These are phyloP conservation scores for Lipomyces sp. DNA, from an alignment of 805 yeast genomes.

Conservation along the genomic window DNA sequence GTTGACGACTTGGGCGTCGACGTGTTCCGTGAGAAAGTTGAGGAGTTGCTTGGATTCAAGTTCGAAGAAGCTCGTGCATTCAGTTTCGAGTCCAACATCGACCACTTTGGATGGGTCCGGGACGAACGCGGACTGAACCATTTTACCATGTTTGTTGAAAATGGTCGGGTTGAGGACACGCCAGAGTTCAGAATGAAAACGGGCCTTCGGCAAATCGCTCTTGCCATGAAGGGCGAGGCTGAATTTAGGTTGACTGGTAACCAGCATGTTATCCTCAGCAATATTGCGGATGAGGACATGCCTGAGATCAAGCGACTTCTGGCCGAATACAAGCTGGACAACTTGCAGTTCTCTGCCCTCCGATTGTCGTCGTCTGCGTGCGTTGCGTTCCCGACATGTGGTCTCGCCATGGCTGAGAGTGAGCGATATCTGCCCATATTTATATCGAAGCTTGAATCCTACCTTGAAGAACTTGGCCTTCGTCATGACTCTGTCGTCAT, in stretches of 20 bases:
- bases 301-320: slow-evolving; percentile 65
- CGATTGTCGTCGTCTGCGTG: slow-evolving; percentile 93
- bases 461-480: slow-evolving; percentile 87
- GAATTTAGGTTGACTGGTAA: slow-evolving; percentile 94
- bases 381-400: slow-evolving; percentile 98
- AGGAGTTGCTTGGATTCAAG: slow-evolving; percentile 76
- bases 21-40: slow-evolving; percentile 76
- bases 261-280: slow-evolving; percentile 84
- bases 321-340: slow-evolving; percentile 78
- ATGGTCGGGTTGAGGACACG: slow-evolving; percentile 94
- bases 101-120: slow-evolving; percentile 86
- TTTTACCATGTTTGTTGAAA: slow-evolving; percentile 92
- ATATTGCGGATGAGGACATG: slow-evolving; percentile 71
- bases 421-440: slow-evolving; percentile 88
- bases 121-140: slow-evolving; percentile 71
- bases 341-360: slow-evolving; percentile 78
- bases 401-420: slow-evolving; percentile 98
- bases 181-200: slow-evolving; percentile 87
- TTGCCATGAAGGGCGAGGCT: slow-evolving; percentile 69
- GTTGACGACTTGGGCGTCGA: slow-evolving; percentile 93
- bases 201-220: slow-evolving; percentile 81
- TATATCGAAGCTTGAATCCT: slow-evolving; percentile 78
- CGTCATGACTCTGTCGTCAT: slow-evolving; percentile 92
- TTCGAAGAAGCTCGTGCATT: slow-evolving; percentile 73
- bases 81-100: slow-evolving; percentile 84